Conservation (phyloP, 176 grass and related monocot species). For the Thalia dealbata region DNA sequence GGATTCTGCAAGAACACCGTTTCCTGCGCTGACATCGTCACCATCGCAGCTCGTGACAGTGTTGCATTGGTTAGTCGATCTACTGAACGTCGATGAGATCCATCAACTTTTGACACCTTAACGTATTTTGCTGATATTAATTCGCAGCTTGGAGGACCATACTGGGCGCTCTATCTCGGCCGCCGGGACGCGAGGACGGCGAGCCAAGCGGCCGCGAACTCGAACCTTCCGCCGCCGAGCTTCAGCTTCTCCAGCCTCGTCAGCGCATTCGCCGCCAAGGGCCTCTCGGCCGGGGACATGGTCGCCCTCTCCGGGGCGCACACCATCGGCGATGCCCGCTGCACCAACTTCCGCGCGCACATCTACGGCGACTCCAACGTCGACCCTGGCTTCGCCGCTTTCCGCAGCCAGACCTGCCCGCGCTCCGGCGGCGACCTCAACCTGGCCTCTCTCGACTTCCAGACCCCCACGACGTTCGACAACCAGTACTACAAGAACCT, state of each 20-base stretch:
- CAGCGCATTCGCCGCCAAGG: constrained; percentile 28
- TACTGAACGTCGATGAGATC: too few species aligned
- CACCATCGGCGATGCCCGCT: constrained; percentile 50
- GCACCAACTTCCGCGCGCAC: constrained; percentile 37
- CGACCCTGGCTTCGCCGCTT: constrained; percentile 41
- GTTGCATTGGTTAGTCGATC: constrained; percentile 24
- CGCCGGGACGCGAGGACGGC: constrained; percentile 37
- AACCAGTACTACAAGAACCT: constrained; percentile 54
- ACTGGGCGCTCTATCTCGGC: constrained; percentile 24
- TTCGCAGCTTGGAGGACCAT: constrained; percentile 32
- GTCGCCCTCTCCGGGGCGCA: constrained; percentile 59
- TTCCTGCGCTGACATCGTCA: constrained; percentile 50
- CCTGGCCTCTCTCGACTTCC: background rate
- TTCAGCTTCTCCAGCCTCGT: constrained; percentile 30
- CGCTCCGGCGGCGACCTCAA: background rate
- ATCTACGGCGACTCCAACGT: constrained; percentile 42
- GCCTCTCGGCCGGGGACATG: constrained; percentile 45
- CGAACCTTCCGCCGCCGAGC: constrained; percentile 33
- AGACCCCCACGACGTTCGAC: constrained; percentile 27
- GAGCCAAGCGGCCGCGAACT: constrained; percentile 30
- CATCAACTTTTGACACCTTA: too few species aligned
- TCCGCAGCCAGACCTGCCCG: constrained; percentile 28
- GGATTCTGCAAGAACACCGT: constrained; percentile 12
- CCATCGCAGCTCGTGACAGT: constrained; percentile 42
- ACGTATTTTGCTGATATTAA: too few species aligned